A percentile compares a stretch with the other conserved stretches of the same genome.
Evolutionary conservation across 164 flowering plant genomes (phyloP).

Genomic region (Saururus chinensis): DNA sequence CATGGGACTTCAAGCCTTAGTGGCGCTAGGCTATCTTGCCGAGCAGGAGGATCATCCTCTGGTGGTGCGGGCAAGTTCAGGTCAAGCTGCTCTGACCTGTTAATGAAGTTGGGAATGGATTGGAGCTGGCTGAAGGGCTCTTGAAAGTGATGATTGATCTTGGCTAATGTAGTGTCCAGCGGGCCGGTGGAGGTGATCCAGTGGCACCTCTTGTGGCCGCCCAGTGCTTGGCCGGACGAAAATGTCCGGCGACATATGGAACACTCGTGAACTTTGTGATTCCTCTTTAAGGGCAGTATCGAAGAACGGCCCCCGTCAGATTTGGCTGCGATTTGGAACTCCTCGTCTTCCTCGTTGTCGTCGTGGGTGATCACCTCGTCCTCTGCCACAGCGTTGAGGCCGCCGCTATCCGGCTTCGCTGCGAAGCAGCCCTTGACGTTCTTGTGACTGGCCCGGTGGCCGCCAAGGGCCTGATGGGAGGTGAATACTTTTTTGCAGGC

Average conservation of each 20-base stretch:
- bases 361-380: slow-evolving; percentile 51
- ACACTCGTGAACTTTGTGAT: slow-evolving; percentile 77
- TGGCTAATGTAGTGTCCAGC: slow-evolving; percentile 26
- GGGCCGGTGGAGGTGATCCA: slow-evolving; percentile 69
- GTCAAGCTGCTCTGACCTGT: slow-evolving; percentile 35
- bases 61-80: slow-evolving; percentile 72
- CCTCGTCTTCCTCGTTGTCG: slow-evolving; percentile 19
- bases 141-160: slow-evolving; percentile 20
- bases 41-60: slow-evolving; percentile 15
- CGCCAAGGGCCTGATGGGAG: slow-evolving; percentile 88
- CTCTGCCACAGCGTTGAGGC: slow-evolving; percentile 25
- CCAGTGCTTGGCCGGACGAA: slow-evolving; percentile 82
- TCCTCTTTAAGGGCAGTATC: slow-evolving; percentile 30
- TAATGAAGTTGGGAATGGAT: slow-evolving; percentile 14
- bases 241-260: slow-evolving; percentile 76
- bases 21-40: slow-evolving; percentile 34
- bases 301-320: slow-evolving; percentile 3
- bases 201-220: slow-evolving; percentile 95
- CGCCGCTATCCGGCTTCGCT: slow-evolving; percentile 49
- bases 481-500: slow-evolving; percentile 85
- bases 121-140: slow-evolving; percentile 11
- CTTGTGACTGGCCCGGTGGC: slow-evolving; percentile 95
- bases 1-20: slow-evolving; percentile 28
- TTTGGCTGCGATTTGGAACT: slow-evolving; percentile 22
- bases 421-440: slow-evolving; percentile 95